Conservation (phyloP, 192 early-diverging fungal genomes). For the Backusella tarrabulga region DNA sequence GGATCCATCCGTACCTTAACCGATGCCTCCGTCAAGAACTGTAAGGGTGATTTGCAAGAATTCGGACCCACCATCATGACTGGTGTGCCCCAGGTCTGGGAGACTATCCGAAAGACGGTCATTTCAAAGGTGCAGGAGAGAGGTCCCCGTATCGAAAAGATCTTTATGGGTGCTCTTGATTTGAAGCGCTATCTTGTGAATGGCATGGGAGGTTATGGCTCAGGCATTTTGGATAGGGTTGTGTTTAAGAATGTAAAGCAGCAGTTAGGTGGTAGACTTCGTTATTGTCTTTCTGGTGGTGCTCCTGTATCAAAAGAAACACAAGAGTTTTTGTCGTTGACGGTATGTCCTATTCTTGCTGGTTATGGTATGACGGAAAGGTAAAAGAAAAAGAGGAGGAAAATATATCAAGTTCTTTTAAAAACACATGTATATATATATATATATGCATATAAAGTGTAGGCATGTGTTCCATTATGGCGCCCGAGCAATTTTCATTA, state of each 20-base stretch:
- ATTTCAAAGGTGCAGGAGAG: conserved; percentile 40
- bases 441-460: neutral
- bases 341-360: conserved; percentile 75
- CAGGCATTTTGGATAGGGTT: conserved; percentile 68
- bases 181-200: conserved; percentile 67
- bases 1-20: conserved; percentile 57
- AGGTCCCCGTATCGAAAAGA: conserved; percentile 48
- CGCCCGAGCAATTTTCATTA: conserved; percentile 56
- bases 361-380: conserved; percentile 74
- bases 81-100: conserved; percentile 68
- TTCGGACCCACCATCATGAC: conserved; percentile 57
- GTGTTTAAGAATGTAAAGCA: conserved; percentile 83
- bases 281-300: conserved; percentile 81
- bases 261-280: conserved; percentile 81
- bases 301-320: conserved; percentile 88
- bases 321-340: conserved; percentile 75
- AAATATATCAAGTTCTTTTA: neutral
- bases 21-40: conserved; percentile 57
- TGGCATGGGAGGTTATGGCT: conserved; percentile 56
- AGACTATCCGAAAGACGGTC: conserved; percentile 41
- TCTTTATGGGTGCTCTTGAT: conserved; percentile 75
- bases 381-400: neutral
- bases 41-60: conserved; percentile 61
- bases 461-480: conserved; percentile 65
- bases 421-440: neutral